Evolutionary conservation across 192 early-diverging fungal genomes (phyloP).

Genomic region (Coemansia sp.): DNA sequence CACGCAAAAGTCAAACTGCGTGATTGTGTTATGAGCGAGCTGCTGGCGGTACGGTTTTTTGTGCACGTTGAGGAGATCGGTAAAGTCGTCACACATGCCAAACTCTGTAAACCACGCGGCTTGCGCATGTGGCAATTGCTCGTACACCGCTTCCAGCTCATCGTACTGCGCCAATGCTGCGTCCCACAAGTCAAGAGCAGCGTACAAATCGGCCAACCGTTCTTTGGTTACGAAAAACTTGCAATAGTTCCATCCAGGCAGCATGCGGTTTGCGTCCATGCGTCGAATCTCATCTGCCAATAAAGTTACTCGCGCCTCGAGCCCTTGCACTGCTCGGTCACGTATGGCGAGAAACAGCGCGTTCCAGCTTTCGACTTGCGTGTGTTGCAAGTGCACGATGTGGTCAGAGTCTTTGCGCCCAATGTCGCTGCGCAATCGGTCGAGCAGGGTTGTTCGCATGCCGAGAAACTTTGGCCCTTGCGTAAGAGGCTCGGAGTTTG

Average conservation of each 20-base stretch:
- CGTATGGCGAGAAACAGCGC: slow-evolving; percentile 24
- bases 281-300: slow-evolving; percentile 73
- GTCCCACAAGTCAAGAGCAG: slow-evolving; percentile 81
- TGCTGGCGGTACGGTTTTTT: slow-evolving; percentile 82
- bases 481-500: slow-evolving; percentile 46
- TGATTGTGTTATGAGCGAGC: slow-evolving; percentile 87
- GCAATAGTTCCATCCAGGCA: slow-evolving; percentile 99
- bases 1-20: slow-evolving; percentile 94
- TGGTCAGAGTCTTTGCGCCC: slow-evolving; percentile 35
- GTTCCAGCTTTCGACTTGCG: slow-evolving; percentile 49
- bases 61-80: slow-evolving; percentile 72
- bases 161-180: slow-evolving; percentile 95
- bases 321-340: slow-evolving; percentile 73
- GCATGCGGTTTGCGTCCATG: slow-evolving; percentile 85
- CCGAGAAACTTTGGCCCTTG: slow-evolving; percentile 56
- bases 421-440: slow-evolving; percentile 87
- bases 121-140: slow-evolving; percentile 83
- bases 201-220: slow-evolving; percentile 78
- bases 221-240: slow-evolving; percentile 96
- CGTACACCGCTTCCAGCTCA: slow-evolving; percentile 94
- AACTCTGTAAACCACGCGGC: slow-evolving; percentile 93
- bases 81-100: slow-evolving; percentile 91
- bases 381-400: slow-evolving; percentile 28
- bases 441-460: slow-evolving; percentile 71
- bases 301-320: slow-evolving; percentile 62